A percentile compares a stretch with the other conserved stretches of the same genome.
Conservation (phyloP, 331 rosid species). For the Quercus phellos region DNA sequence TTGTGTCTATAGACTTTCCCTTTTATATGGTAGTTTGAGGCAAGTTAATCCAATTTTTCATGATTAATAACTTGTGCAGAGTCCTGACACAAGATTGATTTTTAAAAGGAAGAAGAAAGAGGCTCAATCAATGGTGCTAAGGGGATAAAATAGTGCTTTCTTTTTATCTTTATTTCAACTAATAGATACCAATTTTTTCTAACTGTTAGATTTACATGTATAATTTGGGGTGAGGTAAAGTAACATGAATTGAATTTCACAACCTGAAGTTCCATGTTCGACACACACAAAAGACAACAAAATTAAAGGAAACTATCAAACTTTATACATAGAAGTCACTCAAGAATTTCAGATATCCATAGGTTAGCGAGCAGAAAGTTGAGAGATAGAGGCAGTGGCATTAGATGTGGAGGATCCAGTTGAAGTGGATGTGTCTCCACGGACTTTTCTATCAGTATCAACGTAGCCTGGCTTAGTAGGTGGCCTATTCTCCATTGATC, state of each 20-base stretch:
- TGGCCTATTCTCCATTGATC: conserved; percentile 18
- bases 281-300: background rate
- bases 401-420: conserved; percentile 25
- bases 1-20: too few species aligned
- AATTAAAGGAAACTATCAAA: background rate
- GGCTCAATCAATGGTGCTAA: too few species aligned
- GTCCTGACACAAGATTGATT: too few species aligned
- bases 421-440: conserved; percentile 34
- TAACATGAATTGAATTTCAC: background rate
- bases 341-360: background rate
- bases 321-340: background rate
- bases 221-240: background rate
- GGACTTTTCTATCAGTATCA: conserved; percentile 25
- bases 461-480: conserved; percentile 54
- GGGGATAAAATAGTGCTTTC: too few species aligned
- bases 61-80: too few species aligned
- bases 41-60: too few species aligned
- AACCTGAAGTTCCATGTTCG: background rate
- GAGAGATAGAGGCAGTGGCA: conserved; percentile 30
- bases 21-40: too few species aligned
- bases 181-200: too few species aligned
- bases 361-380: conserved; percentile 16
- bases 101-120: too few species aligned
- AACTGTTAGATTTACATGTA: too few species aligned
- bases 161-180: too few species aligned